A percentile compares a stretch with the other conserved stretches of the same genome.
phyloP scores from a whole-genome alignment of 2,329 filamentous ascomycete genomes.

The Helotiales sp. region DNA sequence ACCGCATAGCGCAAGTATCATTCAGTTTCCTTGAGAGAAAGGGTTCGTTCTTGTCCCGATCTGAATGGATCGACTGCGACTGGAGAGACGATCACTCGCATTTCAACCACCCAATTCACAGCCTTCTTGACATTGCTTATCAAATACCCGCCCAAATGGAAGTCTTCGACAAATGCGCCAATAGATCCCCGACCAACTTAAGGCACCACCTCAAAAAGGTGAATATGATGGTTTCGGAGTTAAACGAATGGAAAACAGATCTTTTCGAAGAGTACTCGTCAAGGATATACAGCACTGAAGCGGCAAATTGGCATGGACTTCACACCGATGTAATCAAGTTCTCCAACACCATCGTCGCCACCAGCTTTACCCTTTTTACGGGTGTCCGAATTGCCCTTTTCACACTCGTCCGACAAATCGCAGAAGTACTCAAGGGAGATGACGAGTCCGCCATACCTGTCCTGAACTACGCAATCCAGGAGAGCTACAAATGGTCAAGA shows the following conservation, averaged over 20 bases:
- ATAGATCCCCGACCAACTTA: background rate
- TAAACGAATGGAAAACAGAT: constrained; percentile 22
- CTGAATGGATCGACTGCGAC: constrained; percentile 24
- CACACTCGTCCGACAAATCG: constrained; percentile 15
- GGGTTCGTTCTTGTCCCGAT: constrained; percentile 17
- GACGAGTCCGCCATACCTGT: constrained; percentile 17
- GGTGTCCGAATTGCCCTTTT: constrained; percentile 21
- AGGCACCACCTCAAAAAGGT: constrained; percentile 18
- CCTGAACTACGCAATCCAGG: constrained; percentile 8
- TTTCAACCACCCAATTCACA: constrained; percentile 12
- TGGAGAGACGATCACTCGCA: constrained; percentile 14
- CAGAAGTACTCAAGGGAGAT: constrained; percentile 15
- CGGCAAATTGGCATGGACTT: constrained; percentile 21
- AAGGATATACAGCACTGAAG: constrained; percentile 1
- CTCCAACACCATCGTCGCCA: constrained; percentile 12
- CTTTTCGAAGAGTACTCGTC: constrained; percentile 18
- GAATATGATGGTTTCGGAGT: constrained; percentile 12
- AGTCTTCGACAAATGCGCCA: constrained; percentile 18
- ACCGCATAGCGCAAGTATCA: constrained; percentile 18
- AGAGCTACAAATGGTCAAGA: constrained; percentile 25
- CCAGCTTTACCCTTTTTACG: constrained; percentile 19
- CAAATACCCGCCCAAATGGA: constrained; percentile 27
- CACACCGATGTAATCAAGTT: constrained; percentile 22
- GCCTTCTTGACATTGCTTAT: constrained; percentile 23
- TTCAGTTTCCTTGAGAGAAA: constrained; percentile 20